Percentiles rank a stretch among this genome's conserved stretches.
phyloP scores from a whole-genome alignment of 1,284 basidiomycete species.

The Boletellus dicymbophilus region DNA sequence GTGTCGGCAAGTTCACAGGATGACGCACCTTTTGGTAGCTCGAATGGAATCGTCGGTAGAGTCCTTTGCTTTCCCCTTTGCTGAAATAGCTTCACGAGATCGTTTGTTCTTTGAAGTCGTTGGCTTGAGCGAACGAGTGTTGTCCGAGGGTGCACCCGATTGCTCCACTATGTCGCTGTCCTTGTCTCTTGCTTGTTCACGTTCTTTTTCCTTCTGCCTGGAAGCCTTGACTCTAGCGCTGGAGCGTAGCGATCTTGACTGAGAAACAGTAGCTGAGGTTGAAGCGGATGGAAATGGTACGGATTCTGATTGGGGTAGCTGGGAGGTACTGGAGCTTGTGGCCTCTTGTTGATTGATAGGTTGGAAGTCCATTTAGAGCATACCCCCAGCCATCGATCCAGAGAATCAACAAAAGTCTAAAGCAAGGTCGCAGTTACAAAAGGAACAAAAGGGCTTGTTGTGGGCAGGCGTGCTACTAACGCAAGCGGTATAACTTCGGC shows the following conservation, averaged over 20 bases:
- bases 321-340: conserved; percentile 55
- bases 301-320: conserved; percentile 40
- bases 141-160: conserved; percentile 38
- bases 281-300: conserved; percentile 37
- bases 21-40: conserved; percentile 60
- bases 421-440: conserved; percentile 30
- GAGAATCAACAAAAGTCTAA: conserved; percentile 25
- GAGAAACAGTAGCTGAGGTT: conserved; percentile 35
- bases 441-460: conserved; percentile 17
- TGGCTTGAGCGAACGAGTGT: conserved; percentile 44
- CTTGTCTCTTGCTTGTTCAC: conserved; percentile 42
- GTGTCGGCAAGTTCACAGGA: conserved; percentile 22
- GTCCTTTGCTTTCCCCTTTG: conserved; percentile 69
- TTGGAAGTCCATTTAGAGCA: conserved; percentile 85
- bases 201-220: conserved; percentile 61
- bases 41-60: conserved; percentile 49
- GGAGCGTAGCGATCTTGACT: conserved; percentile 60
- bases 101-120: conserved; percentile 51
- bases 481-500: conserved; percentile 29
- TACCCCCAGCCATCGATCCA: conserved; percentile 81
- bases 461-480: conserved; percentile 26
- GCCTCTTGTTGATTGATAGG: conserved; percentile 66
- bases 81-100: conserved; percentile 47
- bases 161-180: conserved; percentile 43
- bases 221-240: conserved; percentile 79